Evolutionary conservation across 176 grass and related monocot species (phyloP).

Genomic region (Eremochloa ophiuroides): DNA sequence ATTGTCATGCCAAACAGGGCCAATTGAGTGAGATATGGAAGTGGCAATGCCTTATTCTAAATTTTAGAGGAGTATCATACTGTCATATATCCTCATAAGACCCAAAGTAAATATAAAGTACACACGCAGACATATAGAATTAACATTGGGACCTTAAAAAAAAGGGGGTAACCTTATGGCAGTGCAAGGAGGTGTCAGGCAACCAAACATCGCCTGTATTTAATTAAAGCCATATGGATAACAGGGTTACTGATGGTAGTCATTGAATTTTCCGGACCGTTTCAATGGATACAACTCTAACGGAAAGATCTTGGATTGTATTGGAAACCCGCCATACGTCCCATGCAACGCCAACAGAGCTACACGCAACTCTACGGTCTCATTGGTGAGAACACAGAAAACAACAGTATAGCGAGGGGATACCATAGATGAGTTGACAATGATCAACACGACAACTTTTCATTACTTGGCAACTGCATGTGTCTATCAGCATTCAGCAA

Average conservation of each 20-base stretch:
- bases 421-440: background rate
- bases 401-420: background rate
- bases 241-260: background rate
- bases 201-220: background rate
- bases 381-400: background rate
- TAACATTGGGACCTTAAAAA: background rate
- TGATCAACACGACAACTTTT: background rate
- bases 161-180: background rate
- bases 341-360: background rate
- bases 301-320: background rate
- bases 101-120: background rate
- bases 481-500: background rate
- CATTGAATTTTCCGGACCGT: background rate
- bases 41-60: background rate
- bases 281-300: background rate
- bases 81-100: background rate
- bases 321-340: background rate
- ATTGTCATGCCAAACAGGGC: background rate
- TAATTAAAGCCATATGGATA: background rate
- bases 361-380: background rate
- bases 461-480: background rate
- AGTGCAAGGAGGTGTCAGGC: background rate
- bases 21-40: background rate
- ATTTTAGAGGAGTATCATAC: background rate
- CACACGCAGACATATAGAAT: background rate